Base-by-base conservation (phyloP, 2,329 filamentous ascomycete species). In the Venturiaceae sp. region DNA sequence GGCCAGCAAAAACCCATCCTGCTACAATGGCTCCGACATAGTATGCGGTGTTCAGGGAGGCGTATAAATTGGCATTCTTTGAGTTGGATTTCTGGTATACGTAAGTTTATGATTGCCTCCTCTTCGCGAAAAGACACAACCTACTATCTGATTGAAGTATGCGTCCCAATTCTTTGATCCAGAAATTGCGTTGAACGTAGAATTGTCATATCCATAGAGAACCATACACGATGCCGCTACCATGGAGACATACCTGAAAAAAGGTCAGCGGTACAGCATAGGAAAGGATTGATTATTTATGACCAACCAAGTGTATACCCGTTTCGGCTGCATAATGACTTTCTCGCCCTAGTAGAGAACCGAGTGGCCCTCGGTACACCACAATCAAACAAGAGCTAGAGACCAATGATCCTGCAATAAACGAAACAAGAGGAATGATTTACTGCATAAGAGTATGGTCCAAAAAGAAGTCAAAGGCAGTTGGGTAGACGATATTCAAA, bases 141-240 rank as follows among this genome's bases (percentile, higher is more conserved):
- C 14, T 59, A 65, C 65, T 5, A 73, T 73, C n/a, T 72, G 66
- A 64, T 84, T 75, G 70, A 87, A 87, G 73, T 80, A 88, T 19
- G 73, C 74, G 13, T 83, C 72, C 85, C 86, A 89, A 68, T 88
- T 80, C 14, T 81, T 69, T 1, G 83, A 87, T 33, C 82, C 83
- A 69, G 87, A 85, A 5, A 87, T 80, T 5, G 85, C 84, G 69
- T 89, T 89, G 76, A 84, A 89, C 52, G 87, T 85, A 37, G 84
- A 86, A 1, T 85, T 84, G 77, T 88, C 86, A 68, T 88, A 88
- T 59, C 86, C 86, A 68, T 88, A 88, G 47, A 89, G 77, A 23
- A 88, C 84, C 86, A 88, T 88, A 69, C 84, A 88, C 69, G 84
- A 83, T 66, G 86, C 85, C 59, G 85, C 85, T 63, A 88, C 82